Evolutionary conservation across 179 eudicot species (phyloP), one percentile per base, ranked within the genome.

Genomic region (Spergularia azorica): DNA sequence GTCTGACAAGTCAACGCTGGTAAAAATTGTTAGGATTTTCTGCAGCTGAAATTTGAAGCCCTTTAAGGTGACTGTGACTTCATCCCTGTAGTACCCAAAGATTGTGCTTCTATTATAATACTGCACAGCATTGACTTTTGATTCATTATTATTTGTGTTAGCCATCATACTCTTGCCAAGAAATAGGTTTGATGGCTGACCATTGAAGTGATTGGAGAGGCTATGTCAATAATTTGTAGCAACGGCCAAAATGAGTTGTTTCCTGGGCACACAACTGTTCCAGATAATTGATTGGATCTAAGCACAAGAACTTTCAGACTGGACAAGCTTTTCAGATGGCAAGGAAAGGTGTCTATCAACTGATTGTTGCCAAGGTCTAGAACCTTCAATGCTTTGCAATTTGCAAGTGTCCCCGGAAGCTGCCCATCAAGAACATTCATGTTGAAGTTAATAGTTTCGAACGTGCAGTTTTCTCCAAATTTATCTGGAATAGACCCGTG

Each of bases 221-320:
- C 85, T 15, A 90, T 70, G 65, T 86, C 90, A 4, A 88, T n/a
- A 36, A 91, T 89, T 71, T 87, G 89, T 55, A 88, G 84, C 46
- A 46, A 51, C 5, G 84, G 74, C 77, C 80, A 81, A 3, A 46
- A 10, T 11, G 16, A 8, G 38, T 43, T 67, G 21, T 2, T 18
- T 6, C 15, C 54, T 5, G 17, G 39, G 64, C 85, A 85, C 0
- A 2, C 4, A 7, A 83, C 67, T 32, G 38, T 7, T 16, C 85
- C 88, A 2, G 56, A 39, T 14, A 85, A 79, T 6, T 61, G 75
- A 77, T 86, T 88, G 21, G 86, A 79, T 13, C 81, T 67, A 16
- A 86, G 57, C 26, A 80, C 72, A 8, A 88, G 79, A 55, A 88
- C 84, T 9, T 46, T 17, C 16, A 67, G 48, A 0, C 17, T 48